phyloP scores from a whole-genome alignment of 1,284 basidiomycete species.

The Puccinia polysora region DNA sequence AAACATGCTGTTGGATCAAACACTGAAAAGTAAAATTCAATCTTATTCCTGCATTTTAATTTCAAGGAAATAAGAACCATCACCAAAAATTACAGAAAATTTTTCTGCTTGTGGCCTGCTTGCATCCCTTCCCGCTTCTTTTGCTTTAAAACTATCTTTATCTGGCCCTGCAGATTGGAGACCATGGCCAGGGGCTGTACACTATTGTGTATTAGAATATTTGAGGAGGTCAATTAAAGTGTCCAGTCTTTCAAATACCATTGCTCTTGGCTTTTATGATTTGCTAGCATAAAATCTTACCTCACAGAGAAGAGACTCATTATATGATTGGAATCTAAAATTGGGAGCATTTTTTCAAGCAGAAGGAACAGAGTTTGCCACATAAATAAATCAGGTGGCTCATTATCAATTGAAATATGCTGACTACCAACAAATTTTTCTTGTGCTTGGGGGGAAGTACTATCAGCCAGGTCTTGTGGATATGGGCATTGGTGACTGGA shows the following conservation, averaged over 20 bases:
- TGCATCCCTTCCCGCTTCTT: neutral
- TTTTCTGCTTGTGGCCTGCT: neutral
- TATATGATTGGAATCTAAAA: neutral
- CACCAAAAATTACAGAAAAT: neutral
- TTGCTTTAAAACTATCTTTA: slow-evolving; percentile 2
- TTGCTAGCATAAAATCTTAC: neutral
- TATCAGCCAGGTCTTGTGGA: neutral
- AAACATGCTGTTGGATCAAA: slow-evolving; percentile 13
- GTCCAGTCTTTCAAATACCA: neutral
- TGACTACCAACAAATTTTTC: neutral
- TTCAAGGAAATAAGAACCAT: no score
- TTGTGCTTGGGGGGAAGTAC: neutral
- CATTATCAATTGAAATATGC: neutral
- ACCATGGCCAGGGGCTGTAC: neutral
- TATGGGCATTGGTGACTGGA: neutral
- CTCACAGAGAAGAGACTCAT: neutral
- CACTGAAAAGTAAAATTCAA: slow-evolving; percentile 5
- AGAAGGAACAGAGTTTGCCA: slow-evolving; percentile 1
- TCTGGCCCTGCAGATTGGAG: neutral
- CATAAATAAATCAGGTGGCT: slow-evolving; percentile 13
- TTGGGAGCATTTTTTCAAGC: neutral
- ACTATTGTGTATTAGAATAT: neutral
- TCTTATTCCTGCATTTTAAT: no score
- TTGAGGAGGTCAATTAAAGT: neutral
- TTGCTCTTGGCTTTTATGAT: neutral